A percentile compares a stretch with the other conserved stretches of the same genome.
phyloP scores from a whole-genome alignment of 23 red algal species.

The Pyropia haitanensis region DNA sequence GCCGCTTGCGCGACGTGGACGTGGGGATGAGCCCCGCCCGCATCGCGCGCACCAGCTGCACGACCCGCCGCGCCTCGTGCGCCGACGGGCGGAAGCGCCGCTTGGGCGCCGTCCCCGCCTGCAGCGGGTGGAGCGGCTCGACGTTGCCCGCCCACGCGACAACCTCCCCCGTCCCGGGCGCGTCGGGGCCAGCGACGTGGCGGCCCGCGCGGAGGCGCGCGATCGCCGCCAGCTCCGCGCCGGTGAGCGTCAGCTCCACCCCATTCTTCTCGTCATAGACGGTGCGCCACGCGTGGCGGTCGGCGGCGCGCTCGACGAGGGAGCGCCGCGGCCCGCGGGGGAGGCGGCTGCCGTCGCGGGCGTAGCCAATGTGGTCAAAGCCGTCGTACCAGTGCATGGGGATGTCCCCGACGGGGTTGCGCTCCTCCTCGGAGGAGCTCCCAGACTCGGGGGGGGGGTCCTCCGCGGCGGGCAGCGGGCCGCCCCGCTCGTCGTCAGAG shows the following conservation, averaged over 20 bases:
- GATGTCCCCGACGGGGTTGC: slow-evolving; percentile 76
- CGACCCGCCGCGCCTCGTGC: slow-evolving; percentile 68
- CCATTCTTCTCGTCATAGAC: slow-evolving; percentile 95
- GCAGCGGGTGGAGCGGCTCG: slow-evolving; percentile 42
- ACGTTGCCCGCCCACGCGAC: slow-evolving; percentile 63
- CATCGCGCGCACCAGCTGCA: slow-evolving; percentile 72
- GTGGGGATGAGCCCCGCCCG: slow-evolving; percentile 22
- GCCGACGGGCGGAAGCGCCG: slow-evolving; percentile 74
- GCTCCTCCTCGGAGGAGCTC: slow-evolving; percentile 46
- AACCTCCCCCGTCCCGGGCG: slow-evolving; percentile 49
- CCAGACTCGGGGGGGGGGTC: slow-evolving; percentile 17
- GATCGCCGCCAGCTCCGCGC: slow-evolving; percentile 62
- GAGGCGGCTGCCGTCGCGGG: slow-evolving; percentile 40
- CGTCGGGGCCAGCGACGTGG: slow-evolving; percentile 18
- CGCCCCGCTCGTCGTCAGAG: no score
- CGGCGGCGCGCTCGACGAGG: slow-evolving; percentile 42
- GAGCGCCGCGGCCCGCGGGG: slow-evolving; percentile 20
- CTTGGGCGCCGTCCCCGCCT: slow-evolving; percentile 51
- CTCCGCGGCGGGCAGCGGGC: no score
- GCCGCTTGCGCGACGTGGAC: slow-evolving; percentile 10
- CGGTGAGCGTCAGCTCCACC: slow-evolving; percentile 51
- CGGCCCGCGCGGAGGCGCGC: slow-evolving; percentile 46
- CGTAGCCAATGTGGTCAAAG: slow-evolving; percentile 91
- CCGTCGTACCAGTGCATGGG: slow-evolving; percentile 96
- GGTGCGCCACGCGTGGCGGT: slow-evolving; percentile 47